Evolutionary conservation across 352 stramenopile genomes (phyloP), one percentile per base, ranked within the genome.

Genomic region (Halophytophthora polymorphica): DNA sequence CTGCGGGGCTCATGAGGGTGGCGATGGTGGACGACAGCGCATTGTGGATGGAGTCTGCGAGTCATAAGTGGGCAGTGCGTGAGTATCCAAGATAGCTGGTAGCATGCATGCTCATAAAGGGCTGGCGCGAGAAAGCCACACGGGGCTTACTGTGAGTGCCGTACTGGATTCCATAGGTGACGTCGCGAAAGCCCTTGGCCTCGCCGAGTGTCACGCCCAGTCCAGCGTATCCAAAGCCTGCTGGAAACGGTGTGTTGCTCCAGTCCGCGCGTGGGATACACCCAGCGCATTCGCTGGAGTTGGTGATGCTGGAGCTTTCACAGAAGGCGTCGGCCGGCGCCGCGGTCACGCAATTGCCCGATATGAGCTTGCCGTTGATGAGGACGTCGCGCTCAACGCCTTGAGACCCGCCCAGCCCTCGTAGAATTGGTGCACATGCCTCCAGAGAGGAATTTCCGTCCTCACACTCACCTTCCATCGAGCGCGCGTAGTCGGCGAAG

Each of bases 401-500:
- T 12, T 59, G 40, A 6, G 58, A 70, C 2, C 61, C 73, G 1
- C 73, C 73, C 3, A 84, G 46, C 6, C 61, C 65, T 1, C 41
- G 55, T 1, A 82, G 48, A 46, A 81, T 79, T 7, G 47, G 37
- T 11, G 66, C 68, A 40, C 66, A 86, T 3, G 56, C 45, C 46
- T 73, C 62, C 6, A 82, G 52, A 45, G 61, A 62, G 3, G 19
- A 51, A 2, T 50, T 55, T 12, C 31, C 36, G 33, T 56, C 52
- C 10, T 56, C 46, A 50, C 71, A 80, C 18, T 34, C 43, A 0
- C 46, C 35, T 19, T 53, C 49, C 1, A 77, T 19, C 6, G 64
- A 58, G 17, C 57, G 55, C 5, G 66, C 52, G 44, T 75, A 78
- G 50, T 84, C 71, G 2, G 70, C 70, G 22, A 79, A 78, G 48